Evolutionary conservation across 2,329 filamentous ascomycete genomes (phyloP).

Genomic region (Aspergillus glaucus): DNA sequence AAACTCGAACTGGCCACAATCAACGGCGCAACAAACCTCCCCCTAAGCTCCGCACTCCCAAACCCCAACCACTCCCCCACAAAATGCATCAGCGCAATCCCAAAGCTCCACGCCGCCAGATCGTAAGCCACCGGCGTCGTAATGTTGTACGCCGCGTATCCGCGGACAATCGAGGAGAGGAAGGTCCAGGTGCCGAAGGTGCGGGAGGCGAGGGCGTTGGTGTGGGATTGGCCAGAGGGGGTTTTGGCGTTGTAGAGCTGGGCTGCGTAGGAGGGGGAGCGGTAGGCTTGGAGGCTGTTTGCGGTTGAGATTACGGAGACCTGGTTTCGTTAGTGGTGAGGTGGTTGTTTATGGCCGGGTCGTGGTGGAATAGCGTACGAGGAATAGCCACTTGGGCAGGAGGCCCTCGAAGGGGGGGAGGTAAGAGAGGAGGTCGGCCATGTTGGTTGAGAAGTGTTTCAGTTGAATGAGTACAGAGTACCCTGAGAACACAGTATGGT

Average conservation of each 20-base stretch:
- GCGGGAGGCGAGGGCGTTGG: constrained; percentile 69
- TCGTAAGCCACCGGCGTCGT: constrained; percentile 67
- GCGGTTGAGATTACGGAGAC: constrained; percentile 73
- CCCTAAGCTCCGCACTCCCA: constrained; percentile 63
- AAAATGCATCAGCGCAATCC: constrained; percentile 71
- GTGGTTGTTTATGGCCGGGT: not conserved
- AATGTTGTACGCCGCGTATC: constrained; percentile 81
- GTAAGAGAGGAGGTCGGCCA: constrained; percentile 20
- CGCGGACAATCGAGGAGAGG: constrained; percentile 66
- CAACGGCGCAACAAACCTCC: constrained; percentile 54
- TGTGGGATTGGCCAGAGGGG: constrained; percentile 47
- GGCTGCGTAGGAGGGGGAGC: constrained; percentile 72
- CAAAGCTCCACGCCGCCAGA: constrained; percentile 74
- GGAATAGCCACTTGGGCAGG: constrained; percentile 60
- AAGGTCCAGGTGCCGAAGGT: constrained; percentile 87
- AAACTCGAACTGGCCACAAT: constrained; percentile 50
- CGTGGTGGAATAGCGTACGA: constrained; percentile 42
- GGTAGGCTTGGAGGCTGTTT: constrained; percentile 80
- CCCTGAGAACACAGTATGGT: not conserved
- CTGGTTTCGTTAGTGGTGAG: constrained; percentile 42
- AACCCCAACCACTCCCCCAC: constrained; percentile 74
- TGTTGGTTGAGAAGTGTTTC: not conserved
- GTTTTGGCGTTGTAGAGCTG: constrained; percentile 65
- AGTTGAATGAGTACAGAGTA: too few relatives aligned
- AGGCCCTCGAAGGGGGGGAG: constrained; percentile 43